Conservation (phyloP, 345 rosid genomes). For the Melaleuca quinquenervia region DNA sequence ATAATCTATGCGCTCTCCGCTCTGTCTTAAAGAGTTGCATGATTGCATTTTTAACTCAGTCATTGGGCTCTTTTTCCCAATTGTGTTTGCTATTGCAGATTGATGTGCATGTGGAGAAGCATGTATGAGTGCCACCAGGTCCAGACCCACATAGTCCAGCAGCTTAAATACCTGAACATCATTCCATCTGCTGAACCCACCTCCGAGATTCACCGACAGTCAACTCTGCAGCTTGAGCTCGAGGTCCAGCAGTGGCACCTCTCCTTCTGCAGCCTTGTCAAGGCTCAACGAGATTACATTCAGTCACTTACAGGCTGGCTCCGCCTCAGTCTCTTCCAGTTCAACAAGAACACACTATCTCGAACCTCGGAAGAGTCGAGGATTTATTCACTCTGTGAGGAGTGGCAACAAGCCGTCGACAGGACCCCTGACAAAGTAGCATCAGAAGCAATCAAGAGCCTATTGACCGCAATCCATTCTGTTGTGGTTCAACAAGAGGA, state of each 20-base stretch:
- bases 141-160: conserved; percentile 92
- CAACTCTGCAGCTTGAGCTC: conserved; percentile 85
- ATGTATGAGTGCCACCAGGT: conserved; percentile 99
- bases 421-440: conserved; percentile 94
- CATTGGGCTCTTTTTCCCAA: background rate
- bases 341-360: conserved; percentile 51
- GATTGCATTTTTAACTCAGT: background rate
- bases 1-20: background rate
- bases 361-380: conserved; percentile 44
- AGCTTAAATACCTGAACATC: conserved; percentile 79
- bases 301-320: conserved; percentile 92
- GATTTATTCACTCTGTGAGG: conserved; percentile 81
- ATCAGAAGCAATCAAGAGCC: conserved; percentile 92
- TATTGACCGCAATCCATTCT: conserved; percentile 67
- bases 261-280: conserved; percentile 71
- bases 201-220: conserved; percentile 84
- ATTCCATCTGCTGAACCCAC: conserved; percentile 83
- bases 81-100: conserved; percentile 14
- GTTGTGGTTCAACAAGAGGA: conserved; percentile 80
- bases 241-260: conserved; percentile 91
- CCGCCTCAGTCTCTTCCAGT: conserved; percentile 83
- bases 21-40: background rate
- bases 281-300: conserved; percentile 77
- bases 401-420: conserved; percentile 80
- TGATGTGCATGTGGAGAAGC: conserved; percentile 99